phyloP scores from a whole-genome alignment of 2,329 filamentous ascomycete genomes.

The Colletotrichum karsti region DNA sequence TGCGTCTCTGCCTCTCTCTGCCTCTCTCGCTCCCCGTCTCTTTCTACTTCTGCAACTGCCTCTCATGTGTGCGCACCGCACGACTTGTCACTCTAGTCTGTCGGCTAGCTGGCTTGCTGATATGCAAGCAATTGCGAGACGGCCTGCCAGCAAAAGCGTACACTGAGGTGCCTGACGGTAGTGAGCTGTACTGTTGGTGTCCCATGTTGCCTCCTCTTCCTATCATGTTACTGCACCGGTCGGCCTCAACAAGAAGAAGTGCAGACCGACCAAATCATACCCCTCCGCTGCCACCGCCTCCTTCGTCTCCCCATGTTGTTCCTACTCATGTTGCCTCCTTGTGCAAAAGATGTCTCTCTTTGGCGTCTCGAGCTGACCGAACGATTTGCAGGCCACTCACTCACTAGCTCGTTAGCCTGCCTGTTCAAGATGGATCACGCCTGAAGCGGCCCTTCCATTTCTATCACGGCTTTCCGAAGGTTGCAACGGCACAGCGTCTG shows the following conservation, averaged over 20 bases:
- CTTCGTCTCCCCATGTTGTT: background rate
- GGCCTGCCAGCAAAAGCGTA: constrained; percentile 8
- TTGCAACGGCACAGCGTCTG: constrained; percentile 23
- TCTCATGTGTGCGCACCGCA: constrained; percentile 14
- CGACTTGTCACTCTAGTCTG: constrained; percentile 16
- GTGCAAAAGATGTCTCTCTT: constrained; percentile 5
- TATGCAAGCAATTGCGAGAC: constrained; percentile 16
- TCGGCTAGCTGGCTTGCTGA: constrained; percentile 9
- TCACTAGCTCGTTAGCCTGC: constrained; percentile 1
- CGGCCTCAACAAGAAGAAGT: constrained; percentile 22
- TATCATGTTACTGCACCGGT: constrained; percentile 5
- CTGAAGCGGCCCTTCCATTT: constrained; percentile 1
- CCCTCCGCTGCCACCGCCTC: background rate
- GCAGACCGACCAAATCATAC: constrained; percentile 14
- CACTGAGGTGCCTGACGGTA: constrained; percentile 20
- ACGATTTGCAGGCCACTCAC: constrained; percentile 5
- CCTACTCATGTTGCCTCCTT: constrained; percentile 12
- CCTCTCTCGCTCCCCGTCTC: background rate
- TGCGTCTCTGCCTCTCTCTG: background rate
- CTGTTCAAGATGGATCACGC: constrained; percentile 11
- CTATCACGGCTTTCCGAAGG: background rate
- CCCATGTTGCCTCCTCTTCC: constrained; percentile 23
- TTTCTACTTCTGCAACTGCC: background rate
- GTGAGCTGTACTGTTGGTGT: constrained; percentile 9
- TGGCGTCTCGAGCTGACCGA: constrained; percentile 9